Conservation (phyloP, 2,329 filamentous ascomycete species). For the Monosporascus sp. region DNA sequence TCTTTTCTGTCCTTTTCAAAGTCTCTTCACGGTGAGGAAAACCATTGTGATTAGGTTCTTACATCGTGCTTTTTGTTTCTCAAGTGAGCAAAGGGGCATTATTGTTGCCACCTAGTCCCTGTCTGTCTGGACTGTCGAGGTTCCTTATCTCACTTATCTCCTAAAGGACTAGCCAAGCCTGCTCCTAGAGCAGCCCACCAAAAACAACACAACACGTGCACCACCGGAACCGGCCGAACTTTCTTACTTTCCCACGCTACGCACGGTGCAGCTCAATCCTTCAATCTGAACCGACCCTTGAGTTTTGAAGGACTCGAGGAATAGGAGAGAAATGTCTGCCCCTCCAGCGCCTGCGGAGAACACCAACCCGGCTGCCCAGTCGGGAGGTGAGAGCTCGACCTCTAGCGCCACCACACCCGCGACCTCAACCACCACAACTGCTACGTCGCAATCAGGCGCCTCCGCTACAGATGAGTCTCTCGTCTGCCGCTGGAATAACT, state of each 20-base stretch:
- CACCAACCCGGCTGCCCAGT: conserved; percentile 16
- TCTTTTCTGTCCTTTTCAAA: conserved; percentile 19
- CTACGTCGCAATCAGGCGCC: conserved; percentile 36
- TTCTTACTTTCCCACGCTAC: neutral
- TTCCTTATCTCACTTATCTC: too few species aligned
- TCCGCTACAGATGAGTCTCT: conserved; percentile 45
- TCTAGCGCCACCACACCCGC: conserved; percentile 50
- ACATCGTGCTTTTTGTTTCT: too few species aligned
- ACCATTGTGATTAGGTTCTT: neutral
- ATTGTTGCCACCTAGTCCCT: too few species aligned
- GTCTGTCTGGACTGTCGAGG: too few species aligned
- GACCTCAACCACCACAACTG: conserved; percentile 42
- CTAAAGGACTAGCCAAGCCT: too few species aligned
- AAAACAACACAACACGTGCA: too few species aligned
- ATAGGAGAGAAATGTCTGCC: conserved; percentile 19
- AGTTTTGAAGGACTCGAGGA: neutral
- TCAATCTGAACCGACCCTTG: neutral
- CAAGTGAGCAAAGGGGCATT: too few species aligned
- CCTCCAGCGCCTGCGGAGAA: conserved; percentile 12
- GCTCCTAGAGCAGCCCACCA: too few species aligned
- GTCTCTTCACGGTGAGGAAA: conserved; percentile 5
- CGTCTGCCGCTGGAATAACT: conserved; percentile 55
- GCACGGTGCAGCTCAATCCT: neutral
- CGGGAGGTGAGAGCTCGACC: conserved; percentile 32
- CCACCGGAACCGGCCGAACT: too few species aligned